phyloP scores from a whole-genome alignment of 352 stramenopile genomes.

The Globisporangium abappressorium region DNA sequence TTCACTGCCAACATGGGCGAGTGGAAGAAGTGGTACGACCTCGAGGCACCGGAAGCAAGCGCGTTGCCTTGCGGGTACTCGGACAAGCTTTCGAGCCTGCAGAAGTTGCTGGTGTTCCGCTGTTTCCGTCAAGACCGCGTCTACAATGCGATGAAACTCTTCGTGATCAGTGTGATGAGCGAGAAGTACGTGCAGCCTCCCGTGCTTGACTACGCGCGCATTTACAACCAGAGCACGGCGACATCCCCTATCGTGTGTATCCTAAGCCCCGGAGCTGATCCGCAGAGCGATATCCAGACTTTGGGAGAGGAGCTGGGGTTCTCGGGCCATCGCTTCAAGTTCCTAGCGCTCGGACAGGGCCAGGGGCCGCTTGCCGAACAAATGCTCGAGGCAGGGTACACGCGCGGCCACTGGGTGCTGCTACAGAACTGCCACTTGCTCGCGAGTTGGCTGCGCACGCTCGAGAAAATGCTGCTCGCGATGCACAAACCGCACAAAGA shows the following conservation, averaged over 20 bases:
- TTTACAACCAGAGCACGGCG: slow-evolving; percentile 89
- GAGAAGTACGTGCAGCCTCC: slow-evolving; percentile 95
- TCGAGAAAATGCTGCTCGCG: slow-evolving; percentile 91
- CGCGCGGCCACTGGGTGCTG: slow-evolving; percentile 88
- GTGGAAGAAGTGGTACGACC: slow-evolving; percentile 94
- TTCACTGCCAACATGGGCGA: slow-evolving; percentile 44
- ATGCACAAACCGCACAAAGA: slow-evolving; percentile 93
- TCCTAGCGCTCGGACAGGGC: slow-evolving; percentile 92
- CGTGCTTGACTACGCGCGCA: slow-evolving; percentile 91
- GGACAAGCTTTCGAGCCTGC: slow-evolving; percentile 75
- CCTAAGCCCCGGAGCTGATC: slow-evolving; percentile 91
- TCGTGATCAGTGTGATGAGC: slow-evolving; percentile 90
- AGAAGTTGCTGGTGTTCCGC: slow-evolving; percentile 91
- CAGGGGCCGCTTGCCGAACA: slow-evolving; percentile 93
- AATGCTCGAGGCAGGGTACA: slow-evolving; percentile 90
- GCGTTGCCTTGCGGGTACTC: slow-evolving; percentile 82
- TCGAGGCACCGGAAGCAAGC: slow-evolving; percentile 87
- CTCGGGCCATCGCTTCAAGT: slow-evolving; percentile 90
- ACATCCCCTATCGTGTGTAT: slow-evolving; percentile 94
- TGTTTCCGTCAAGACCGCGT: slow-evolving; percentile 95
- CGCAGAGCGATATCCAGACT: slow-evolving; percentile 93
- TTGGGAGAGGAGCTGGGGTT: slow-evolving; percentile 92
- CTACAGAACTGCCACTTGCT: slow-evolving; percentile 96
- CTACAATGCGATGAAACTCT: slow-evolving; percentile 95
- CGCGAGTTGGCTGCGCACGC: slow-evolving; percentile 89